phyloP scores from a whole-genome alignment of 345 rosid genomes.

The Hevea brasiliensis region DNA sequence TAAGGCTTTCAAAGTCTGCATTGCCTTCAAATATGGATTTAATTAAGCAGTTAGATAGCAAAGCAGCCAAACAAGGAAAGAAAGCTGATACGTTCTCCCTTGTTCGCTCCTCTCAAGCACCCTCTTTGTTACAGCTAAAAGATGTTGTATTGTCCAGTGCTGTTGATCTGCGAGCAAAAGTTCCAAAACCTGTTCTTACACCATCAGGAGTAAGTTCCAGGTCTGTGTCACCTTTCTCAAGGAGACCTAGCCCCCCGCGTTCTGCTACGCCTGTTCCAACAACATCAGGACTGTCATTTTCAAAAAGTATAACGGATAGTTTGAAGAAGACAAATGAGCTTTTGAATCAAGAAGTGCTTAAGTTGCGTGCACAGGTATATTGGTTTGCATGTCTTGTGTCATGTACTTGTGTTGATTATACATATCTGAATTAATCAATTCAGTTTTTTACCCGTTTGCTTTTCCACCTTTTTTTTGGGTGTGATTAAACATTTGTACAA shows the following conservation, averaged over 20 bases:
- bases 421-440: constrained; percentile 6
- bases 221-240: constrained; percentile 94
- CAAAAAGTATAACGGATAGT: constrained; percentile 76
- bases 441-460: neutral
- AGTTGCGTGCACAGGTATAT: constrained; percentile 85
- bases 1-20: constrained; percentile 67
- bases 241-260: constrained; percentile 94
- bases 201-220: constrained; percentile 85
- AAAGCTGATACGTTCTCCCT: constrained; percentile 73
- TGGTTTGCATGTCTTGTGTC: neutral
- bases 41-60: constrained; percentile 89
- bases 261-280: constrained; percentile 93
- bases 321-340: constrained; percentile 93
- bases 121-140: constrained; percentile 75
- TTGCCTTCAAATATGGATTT: constrained; percentile 77
- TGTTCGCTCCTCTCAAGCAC: constrained; percentile 68
- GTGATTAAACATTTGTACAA: too few species aligned
- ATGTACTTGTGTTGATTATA: neutral
- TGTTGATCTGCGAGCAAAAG: constrained; percentile 57
- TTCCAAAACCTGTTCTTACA: constrained; percentile 66
- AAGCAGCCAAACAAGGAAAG: constrained; percentile 91
- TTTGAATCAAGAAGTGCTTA: constrained; percentile 83
- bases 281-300: constrained; percentile 71
- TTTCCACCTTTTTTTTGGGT: too few species aligned
- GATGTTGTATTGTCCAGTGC: constrained; percentile 70